Evolutionary conservation across 805 yeast species (phyloP).

Genomic region (Candida quercuum): DNA sequence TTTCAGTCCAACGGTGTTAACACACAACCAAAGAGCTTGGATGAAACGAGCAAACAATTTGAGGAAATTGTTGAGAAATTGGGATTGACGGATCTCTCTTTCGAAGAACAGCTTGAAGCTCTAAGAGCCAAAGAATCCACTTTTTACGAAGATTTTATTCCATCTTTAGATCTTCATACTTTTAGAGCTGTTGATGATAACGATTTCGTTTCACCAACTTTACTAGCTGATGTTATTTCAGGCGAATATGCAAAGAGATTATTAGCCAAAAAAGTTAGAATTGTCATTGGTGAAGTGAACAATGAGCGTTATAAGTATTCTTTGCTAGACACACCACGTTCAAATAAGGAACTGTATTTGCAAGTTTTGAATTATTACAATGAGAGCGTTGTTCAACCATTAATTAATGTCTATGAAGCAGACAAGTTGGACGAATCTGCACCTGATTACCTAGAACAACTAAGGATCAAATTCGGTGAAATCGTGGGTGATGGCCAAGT

Average conservation of each 20-base stretch:
- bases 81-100: constrained; percentile 14
- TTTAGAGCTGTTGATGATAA: constrained; percentile 38
- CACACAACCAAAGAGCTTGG: constrained; percentile 33
- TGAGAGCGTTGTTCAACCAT: constrained; percentile 19
- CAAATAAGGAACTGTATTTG: constrained; percentile 23
- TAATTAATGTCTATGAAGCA: constrained; percentile 21
- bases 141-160: constrained; percentile 21
- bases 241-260: constrained; percentile 25
- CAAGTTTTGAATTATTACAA: constrained; percentile 35
- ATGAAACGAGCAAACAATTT: constrained; percentile 31
- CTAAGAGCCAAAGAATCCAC: constrained; percentile 18
- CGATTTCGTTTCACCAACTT: constrained; percentile 27
- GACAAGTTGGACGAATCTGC: constrained; percentile 13
- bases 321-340: constrained; percentile 25
- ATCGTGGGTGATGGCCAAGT: constrained; percentile 35
- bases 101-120: constrained; percentile 17
- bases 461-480: constrained; percentile 26
- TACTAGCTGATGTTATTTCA: constrained; percentile 27
- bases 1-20: constrained; percentile 33
- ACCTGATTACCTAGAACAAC: constrained; percentile 14
- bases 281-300: constrained; percentile 30
- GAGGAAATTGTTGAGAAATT: constrained; percentile 28
- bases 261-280: constrained; percentile 15
- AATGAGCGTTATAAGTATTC: constrained; percentile 30
- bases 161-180: constrained; percentile 24